A percentile compares a stretch with the other conserved stretches of the same genome.
Conservation (phyloP, 495 filamentous ascomycete species). For the Talaromyces thailandensis region DNA sequence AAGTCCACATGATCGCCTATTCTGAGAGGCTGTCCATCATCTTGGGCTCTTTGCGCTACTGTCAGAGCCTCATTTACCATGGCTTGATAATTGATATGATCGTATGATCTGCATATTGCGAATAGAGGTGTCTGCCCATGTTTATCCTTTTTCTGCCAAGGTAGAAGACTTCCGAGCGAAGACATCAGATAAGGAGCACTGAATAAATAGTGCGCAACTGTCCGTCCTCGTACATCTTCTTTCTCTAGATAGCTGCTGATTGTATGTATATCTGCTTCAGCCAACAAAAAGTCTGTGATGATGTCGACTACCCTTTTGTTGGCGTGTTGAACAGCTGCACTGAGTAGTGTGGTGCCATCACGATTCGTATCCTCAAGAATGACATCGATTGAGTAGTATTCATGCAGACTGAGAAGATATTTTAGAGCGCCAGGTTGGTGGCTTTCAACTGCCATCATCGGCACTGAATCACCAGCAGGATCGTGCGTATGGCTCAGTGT, state of each 20-base stretch:
- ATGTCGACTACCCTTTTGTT: slow-evolving; percentile 64
- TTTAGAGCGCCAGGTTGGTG: slow-evolving; percentile 57
- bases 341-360: slow-evolving; percentile 82
- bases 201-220: slow-evolving; percentile 93
- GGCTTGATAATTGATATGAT: slow-evolving; percentile 72
- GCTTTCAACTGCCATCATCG: slow-evolving; percentile 93
- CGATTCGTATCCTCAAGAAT: slow-evolving; percentile 78
- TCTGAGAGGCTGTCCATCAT: slow-evolving; percentile 70
- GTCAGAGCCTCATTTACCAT: slow-evolving; percentile 80
- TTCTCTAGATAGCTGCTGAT: slow-evolving; percentile 58
- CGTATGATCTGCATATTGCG: slow-evolving; percentile 89
- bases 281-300: slow-evolving; percentile 58
- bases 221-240: slow-evolving; percentile 79
- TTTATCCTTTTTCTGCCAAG: slow-evolving; percentile 86
- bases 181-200: slow-evolving; percentile 73
- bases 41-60: slow-evolving; percentile 64
- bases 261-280: slow-evolving; percentile 38
- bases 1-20: slow-evolving; percentile 87
- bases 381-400: slow-evolving; percentile 59
- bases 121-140: slow-evolving; percentile 96
- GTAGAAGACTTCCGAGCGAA: slow-evolving; percentile 63
- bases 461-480: slow-evolving; percentile 70
- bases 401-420: slow-evolving; percentile 67
- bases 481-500: slow-evolving; percentile 75
- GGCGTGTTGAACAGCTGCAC: slow-evolving; percentile 89